Base-by-base conservation (phyloP, 78 protist species). In the Dictyostelium intermedium region DNA sequence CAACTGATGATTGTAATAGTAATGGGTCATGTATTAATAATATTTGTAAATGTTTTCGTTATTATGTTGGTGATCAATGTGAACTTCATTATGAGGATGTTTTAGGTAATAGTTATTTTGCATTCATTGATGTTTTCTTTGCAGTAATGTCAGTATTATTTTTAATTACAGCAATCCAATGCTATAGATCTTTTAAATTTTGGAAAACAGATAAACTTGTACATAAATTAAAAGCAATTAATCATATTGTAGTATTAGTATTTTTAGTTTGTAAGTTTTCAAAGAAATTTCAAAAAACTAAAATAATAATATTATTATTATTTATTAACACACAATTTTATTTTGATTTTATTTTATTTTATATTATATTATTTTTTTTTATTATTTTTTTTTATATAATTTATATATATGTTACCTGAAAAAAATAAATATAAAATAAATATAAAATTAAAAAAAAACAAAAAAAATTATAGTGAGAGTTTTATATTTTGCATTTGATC, bases 181-280 rank as follows among this genome's bases (percentile, higher is more conserved):
- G 70, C 5, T 89, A 80, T n/a, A 79, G 73, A 70, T 89, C 94
- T 11, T 89, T 89, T 35, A 5, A 41, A 34, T 45, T 63, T 34
- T 89, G 94, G 94, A 78, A 80, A 20, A 6, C 18, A 25, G 60
- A 70, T 37, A 89, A 89, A 66, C 56, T 80, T 14, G 94, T 63
- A 6, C 82, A 70, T 72, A 89, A 80, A 89, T 47, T 89, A 27
- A 89, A 89, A 81, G 73, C 79, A 35, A 69, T 89, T 2, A 69
- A 60, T 30, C 94, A 89, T 50, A 18, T 60, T 20, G 39, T 89
- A 7, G 41, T 89, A 16, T 18, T 78, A 32, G 1, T 63, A 16
- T 89, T 89, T 69, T 60, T 43, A 30, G 9, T 66, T 16, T 79
- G 93, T 89, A 89, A 27, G 85, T 87, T 27, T 47, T n/a, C 5